Base-by-base conservation (phyloP, 2,329 filamentous ascomycete genomes). In the Aureobasidium sp. region DNA sequence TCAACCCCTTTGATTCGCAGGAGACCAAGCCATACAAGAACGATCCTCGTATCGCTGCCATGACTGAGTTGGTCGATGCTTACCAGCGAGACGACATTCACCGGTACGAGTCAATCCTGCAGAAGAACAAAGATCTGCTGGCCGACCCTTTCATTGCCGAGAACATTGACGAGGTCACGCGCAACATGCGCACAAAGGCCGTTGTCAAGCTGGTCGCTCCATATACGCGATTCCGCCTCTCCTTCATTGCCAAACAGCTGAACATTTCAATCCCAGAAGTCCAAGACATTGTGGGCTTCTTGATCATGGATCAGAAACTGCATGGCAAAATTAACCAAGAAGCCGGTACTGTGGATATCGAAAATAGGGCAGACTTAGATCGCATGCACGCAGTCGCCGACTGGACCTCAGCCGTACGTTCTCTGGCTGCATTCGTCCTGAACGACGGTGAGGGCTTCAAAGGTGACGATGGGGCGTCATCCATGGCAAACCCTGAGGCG, bases 1-100 rank as follows among this genome's bases (percentile, higher is more conserved):
- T 99, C 83, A 97, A 97, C 74, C 94, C 94, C 0, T 97, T 99
- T 74, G 93, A 97, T 75, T 97, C 92, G 9, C 94, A 97, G 74
- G 94, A 99, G 78, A 97, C 93, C 21, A 97, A 97, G 77, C 94
- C 94, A 44, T 99, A 99, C 81, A 93, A 91, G 77, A 93, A 90
- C 67, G 93, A 99, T 73, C 89, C 91, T 6, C 89, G 93, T 62
- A 97, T 99, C 68, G 88, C 91, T 2, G 93, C 91, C 68, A 99
- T 99, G 93, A 97, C 92, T 2, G 90, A 97, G 68, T 83, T 99
- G 0, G 94, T 99, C 27, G 92, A 97, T 69, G 91, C 94, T 11
- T 99, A 96, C 75, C 94, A 97, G 76, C 85, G 89, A 62, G 93
- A 97, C 70, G 93, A 97, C 72, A 93, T 99, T 67, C 89, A 93